These are phyloP conservation scores for Vanrija sp. DNA, from an alignment of 1,284 basidiomycete species.

Conservation along the genomic window DNA sequence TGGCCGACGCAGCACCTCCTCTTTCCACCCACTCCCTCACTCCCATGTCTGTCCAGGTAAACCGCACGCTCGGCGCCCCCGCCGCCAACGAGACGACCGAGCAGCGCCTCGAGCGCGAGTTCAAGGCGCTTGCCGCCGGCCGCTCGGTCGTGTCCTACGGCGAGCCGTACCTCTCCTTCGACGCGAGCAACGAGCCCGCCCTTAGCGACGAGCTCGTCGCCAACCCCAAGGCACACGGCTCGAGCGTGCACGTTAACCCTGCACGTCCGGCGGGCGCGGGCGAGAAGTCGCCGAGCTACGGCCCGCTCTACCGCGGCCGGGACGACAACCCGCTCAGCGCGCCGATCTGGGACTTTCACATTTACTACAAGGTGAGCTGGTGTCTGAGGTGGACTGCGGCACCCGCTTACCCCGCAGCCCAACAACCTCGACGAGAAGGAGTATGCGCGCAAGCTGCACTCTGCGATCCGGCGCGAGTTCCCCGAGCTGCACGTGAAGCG, in stretches of 20 bases:
- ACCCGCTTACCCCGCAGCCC: background rate
- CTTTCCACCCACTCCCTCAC: too few species aligned
- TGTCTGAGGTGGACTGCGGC: too few species aligned
- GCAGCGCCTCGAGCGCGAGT: background rate
- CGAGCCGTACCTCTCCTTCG: background rate
- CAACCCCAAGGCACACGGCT: constrained; percentile 55
- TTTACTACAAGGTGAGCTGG: constrained; percentile 4
- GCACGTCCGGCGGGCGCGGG: constrained; percentile 2
- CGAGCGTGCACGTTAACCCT: constrained; percentile 49
- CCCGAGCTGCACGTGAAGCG: constrained; percentile 12
- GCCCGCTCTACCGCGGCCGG: constrained; percentile 3
- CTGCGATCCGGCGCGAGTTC: constrained; percentile 14
- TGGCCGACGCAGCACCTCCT: too few species aligned
- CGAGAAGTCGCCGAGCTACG: background rate
- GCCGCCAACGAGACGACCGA: background rate
- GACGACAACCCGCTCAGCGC: background rate
- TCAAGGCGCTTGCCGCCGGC: too few species aligned
- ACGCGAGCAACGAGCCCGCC: constrained; percentile 25
- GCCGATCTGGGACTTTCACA: constrained; percentile 13
- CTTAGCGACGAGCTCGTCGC: constrained; percentile 51
- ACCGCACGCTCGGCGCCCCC: too few species aligned
- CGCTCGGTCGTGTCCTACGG: background rate
- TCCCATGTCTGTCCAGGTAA: too few species aligned
- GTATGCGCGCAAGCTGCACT: constrained; percentile 11
- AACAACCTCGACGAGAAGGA: constrained; percentile 11